Evolutionary conservation across 176 grass and related monocot genomes (phyloP), one percentile per base, ranked within the genome.

Genomic region (Cenchrus purpureus): DNA sequence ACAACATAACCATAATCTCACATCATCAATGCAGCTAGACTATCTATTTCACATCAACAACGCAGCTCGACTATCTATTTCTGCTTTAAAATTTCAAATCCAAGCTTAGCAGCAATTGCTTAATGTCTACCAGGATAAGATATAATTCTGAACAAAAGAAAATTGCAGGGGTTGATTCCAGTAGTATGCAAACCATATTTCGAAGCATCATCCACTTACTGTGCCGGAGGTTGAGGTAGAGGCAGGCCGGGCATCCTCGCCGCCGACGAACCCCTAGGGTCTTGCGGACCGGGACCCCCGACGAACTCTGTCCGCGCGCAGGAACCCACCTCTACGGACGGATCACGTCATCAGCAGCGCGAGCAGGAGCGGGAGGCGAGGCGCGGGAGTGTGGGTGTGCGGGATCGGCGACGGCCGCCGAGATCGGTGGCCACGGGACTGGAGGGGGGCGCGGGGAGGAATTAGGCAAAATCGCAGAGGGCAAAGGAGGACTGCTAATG

Each of bases 201-300:
- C 25, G 12, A 12, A 16, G 2, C 19, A 13, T 12, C 5, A 32
- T 74, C 13, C 22, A 74, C 71, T 74, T 74, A 74, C 71, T 34
- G 71, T 17, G 51, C 16, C 54, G 1, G 16, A 29, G 71, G 49
- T 54, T 74, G 71, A 80, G 76, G 87, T 20, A 89, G 76, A 48
- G 87, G 82, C 46, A 74, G 76, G 19, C 87, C 87, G 12, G 82
- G 87, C 87, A 89, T 84, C 82, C 59, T 84, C 61, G 50, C 29
- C 16, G 76, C 40, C 60, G 57, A 51, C 11, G 44, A 86, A 11
- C 76, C 17, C 67, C 67, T 84, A 44, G n/a, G 51, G 40, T 8
- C n/a, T 64, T 32, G 82, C n/a, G n/a, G 17, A 17, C 52, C 71
- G 10, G n/a, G 13, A 45, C 19, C 65, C 79, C 51, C 12, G 7